Percentiles rank a stretch among this genome's conserved stretches.
phyloP scores from a whole-genome alignment of 2,329 filamentous ascomycete species.

The Fusarium algeriense region DNA sequence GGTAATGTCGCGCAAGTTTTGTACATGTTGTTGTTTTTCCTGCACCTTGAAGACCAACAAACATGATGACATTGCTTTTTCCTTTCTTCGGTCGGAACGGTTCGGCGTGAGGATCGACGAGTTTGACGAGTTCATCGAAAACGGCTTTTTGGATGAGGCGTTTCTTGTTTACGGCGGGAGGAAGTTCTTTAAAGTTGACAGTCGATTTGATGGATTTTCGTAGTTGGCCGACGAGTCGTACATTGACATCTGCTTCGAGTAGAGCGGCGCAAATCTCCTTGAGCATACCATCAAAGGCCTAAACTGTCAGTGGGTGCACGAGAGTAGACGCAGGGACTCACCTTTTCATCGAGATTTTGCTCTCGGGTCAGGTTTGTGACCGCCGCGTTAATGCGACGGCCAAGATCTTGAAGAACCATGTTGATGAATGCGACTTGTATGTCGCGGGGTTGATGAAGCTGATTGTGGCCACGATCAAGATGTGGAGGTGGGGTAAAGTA shows the following conservation, averaged over 20 bases:
- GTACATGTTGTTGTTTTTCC: conserved; percentile 99
- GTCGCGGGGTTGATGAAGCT: conserved; percentile 41
- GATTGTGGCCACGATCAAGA: conserved; percentile 44
- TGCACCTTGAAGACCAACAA: conserved; percentile 96
- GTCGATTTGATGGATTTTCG: conserved; percentile 91
- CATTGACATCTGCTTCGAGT: conserved; percentile 96
- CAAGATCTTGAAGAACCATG: conserved; percentile 99
- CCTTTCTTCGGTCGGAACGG: conserved; percentile 98
- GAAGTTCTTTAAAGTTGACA: conserved; percentile 95
- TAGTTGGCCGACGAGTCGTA: conserved; percentile 89
- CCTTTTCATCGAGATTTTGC: conserved; percentile 96
- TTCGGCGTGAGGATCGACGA: conserved; percentile 95
- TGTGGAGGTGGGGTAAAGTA: conserved; percentile 35
- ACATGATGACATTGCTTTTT: conserved; percentile 98
- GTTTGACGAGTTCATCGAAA: conserved; percentile 94
- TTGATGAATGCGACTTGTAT: conserved; percentile 41
- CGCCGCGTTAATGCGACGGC: conserved; percentile 97
- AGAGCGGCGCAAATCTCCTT: conserved; percentile 98
- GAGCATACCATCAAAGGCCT: conserved; percentile 98
- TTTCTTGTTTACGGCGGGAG: conserved; percentile 96
- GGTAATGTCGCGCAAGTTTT: conserved; percentile 94
- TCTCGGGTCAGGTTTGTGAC: conserved; percentile 93
- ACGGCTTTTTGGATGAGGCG: conserved; percentile 97
- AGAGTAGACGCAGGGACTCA: conserved; percentile 47
- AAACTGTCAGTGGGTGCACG: conserved; percentile 19